Percentiles rank a stretch among this genome's conserved stretches.
phyloP scores from a whole-genome alignment of 2,329 filamentous ascomycete species.

The Sodiomyces alkalinus region DNA sequence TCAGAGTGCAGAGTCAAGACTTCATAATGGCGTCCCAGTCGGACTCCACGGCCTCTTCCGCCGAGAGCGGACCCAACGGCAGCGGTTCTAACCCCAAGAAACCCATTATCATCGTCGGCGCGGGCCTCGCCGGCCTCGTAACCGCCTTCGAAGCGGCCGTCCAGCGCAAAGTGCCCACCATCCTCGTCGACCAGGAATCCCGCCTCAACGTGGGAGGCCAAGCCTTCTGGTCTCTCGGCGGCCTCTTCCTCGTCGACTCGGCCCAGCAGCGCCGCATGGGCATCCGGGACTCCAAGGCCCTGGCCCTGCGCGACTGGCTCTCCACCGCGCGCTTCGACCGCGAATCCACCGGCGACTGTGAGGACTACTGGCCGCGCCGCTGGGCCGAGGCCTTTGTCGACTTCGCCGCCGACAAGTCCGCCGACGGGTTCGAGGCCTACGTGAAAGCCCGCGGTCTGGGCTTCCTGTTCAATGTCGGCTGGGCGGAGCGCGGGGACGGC shows the following conservation, averaged over 20 bases:
- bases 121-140: slow-evolving; percentile 42
- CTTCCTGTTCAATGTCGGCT: slow-evolving; percentile 39
- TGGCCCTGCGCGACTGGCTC: slow-evolving; percentile 45
- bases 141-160: slow-evolving; percentile 38
- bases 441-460: slow-evolving; percentile 35
- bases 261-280: slow-evolving; percentile 39
- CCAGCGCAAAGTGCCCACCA: slow-evolving; percentile 28
- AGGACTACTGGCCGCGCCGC: slow-evolving; percentile 41
- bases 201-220: slow-evolving; percentile 41
- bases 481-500: slow-evolving; percentile 46
- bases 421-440: slow-evolving; percentile 42
- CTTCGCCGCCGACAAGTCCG: slow-evolving; percentile 41
- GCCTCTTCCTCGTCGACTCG: slow-evolving; percentile 44
- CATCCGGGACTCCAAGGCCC: slow-evolving; percentile 39
- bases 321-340: slow-evolving; percentile 43
- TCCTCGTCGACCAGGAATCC: slow-evolving; percentile 45
- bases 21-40: too few species aligned
- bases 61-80: too few species aligned
- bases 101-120: slow-evolving; percentile 40
- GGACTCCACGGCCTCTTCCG: too few species aligned
- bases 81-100: slow-evolving; percentile 9
- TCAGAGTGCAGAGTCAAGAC: too few species aligned
- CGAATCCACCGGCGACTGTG: slow-evolving; percentile 19
- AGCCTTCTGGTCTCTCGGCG: slow-evolving; percentile 49
- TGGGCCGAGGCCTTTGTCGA: slow-evolving; percentile 52